phyloP scores from a whole-genome alignment of 352 stramenopile genomes.

The Globisporangium alternatum region DNA sequence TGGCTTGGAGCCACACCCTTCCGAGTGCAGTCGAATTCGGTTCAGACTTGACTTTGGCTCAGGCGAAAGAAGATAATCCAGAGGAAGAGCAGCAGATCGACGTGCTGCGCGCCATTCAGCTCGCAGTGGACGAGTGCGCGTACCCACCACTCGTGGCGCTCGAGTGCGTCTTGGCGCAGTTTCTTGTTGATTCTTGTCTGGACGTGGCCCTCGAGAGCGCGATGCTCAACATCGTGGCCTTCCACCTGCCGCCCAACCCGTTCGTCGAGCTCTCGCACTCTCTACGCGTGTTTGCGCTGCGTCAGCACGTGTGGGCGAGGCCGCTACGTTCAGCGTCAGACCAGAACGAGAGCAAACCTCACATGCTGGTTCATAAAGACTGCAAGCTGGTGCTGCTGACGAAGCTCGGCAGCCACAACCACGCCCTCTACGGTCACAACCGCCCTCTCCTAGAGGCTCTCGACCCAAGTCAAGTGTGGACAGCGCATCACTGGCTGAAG shows the following conservation, averaged over 20 bases:
- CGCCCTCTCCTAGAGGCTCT: slow-evolving; percentile 19
- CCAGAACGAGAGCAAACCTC: not conserved
- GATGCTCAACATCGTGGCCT: slow-evolving; percentile 42
- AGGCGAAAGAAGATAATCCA: not conserved
- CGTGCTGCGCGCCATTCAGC: slow-evolving; percentile 30
- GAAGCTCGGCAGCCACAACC: not conserved
- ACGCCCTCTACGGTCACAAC: slow-evolving; percentile 19
- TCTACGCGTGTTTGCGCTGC: slow-evolving; percentile 36
- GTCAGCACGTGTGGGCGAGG: slow-evolving; percentile 27
- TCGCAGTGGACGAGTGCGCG: slow-evolving; percentile 23
- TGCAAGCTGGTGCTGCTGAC: not conserved
- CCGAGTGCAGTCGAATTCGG: not conserved
- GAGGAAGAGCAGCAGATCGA: slow-evolving; percentile 19
- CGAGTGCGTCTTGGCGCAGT: slow-evolving; percentile 46
- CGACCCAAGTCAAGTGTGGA: slow-evolving; percentile 8
- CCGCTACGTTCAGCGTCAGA: not conserved
- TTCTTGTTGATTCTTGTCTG: slow-evolving; percentile 37
- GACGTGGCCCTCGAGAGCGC: slow-evolving; percentile 51
- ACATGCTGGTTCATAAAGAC: not conserved
- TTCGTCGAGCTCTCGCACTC: slow-evolving; percentile 38
- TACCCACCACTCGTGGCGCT: slow-evolving; percentile 39
- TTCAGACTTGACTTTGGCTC: not conserved
- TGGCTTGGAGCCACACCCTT: not conserved
- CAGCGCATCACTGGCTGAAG: slow-evolving; percentile 24
- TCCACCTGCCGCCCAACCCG: slow-evolving; percentile 42